Evolutionary conservation across 169 alveolate species (phyloP), one percentile per base, ranked within the genome.

Genomic region (Cryptosporidium parvum): DNA sequence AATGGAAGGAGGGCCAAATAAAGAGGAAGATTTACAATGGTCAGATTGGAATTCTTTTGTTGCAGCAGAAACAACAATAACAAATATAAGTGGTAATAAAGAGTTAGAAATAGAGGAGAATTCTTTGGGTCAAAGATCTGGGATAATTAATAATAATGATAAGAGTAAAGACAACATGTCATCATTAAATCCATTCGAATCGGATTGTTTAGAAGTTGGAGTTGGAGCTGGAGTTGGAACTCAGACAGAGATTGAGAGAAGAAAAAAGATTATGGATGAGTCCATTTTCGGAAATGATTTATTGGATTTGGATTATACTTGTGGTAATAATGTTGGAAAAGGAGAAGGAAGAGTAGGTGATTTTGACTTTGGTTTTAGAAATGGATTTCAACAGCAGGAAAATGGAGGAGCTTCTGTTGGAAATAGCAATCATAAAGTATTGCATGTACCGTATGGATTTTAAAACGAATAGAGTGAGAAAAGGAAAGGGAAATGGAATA

Each of bases 1-100:
- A 31, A 31, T 67, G 52, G 23, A 21, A n/a, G 56, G 12, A 14
- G 14, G 23, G 52, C 8, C 10, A 10, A 16, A 33, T 12, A 48
- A 23, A 18, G 62, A 45, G 2, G 69, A 51, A 3, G 53, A 33
- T 37, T 29, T 14, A 10, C 33, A 16, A 29, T 23, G 18, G 18
- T 53, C 69, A 12, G 86, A 73, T 31, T 73, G 86, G 86, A 23
- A 70, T 29, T 21, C 68, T 18, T 73, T 73, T 39, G 68, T 56
- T 4, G 86, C 71, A 33, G 86, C 86, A 6, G 68, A 56, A 26
- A 12, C 48, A 42, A 9, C 48, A 42, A 42, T 12, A 42, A 42
- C 48, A 42, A 42, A 7, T 8, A 42, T 1, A 9, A 1, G 16
- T 1, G 16, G 16, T 7, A 9, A 0, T 8, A 42, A 14, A 9